Base-by-base conservation (phyloP, 2,329 filamentous ascomycete species). In the Diplodia corticola region DNA sequence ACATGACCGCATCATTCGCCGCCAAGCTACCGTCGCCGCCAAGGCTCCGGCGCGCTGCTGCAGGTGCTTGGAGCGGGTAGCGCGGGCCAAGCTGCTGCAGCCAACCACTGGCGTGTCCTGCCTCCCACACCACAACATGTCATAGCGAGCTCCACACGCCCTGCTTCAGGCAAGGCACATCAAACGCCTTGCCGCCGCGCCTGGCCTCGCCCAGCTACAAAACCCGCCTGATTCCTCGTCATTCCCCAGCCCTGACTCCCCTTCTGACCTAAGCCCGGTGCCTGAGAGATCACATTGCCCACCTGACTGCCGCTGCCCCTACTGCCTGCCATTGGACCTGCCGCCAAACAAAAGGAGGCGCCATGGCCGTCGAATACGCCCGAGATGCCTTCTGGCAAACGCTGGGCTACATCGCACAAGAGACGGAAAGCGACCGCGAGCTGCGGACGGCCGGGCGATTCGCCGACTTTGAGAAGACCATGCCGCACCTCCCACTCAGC, bases 381-480 rank as follows among this genome's bases (percentile, higher is more conserved):
- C 54, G 54, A 22, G 54, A 59, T 46, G 54, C 54, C 54, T 59
- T 59, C 24, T 59, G 54, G 54, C 54, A 59, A 26, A n/a, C 54
- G 24, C 24, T 59, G 15, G 54, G 54, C 22, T 59, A 59, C 37
- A 24, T 24, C 15, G 22, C 28, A 3, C 26, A 63, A 15, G 59
- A 64, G 30, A 64, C 61, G 1, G 48, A 64, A 20, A 49, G 22
- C 20, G 61, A 64, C n/a, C 46, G 49, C 44, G 49, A 64, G 17
- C 30, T 46, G 22, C 26, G 61, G 12, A 20, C n/a, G 28, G 33
- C 40, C 2, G 30, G 37, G 20, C 68, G 71, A 10, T 78, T 78
- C 54, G 61, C 72, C 26, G 74, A 75, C 35, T 76, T 78, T 67
- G 76, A 78, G 71, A 66, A 69, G 68, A 69, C 73, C 61, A 78